A percentile compares a stretch with the other conserved stretches of the same genome.
Conservation (phyloP, 257 asterid species). For the Orobanche coerulescens region DNA sequence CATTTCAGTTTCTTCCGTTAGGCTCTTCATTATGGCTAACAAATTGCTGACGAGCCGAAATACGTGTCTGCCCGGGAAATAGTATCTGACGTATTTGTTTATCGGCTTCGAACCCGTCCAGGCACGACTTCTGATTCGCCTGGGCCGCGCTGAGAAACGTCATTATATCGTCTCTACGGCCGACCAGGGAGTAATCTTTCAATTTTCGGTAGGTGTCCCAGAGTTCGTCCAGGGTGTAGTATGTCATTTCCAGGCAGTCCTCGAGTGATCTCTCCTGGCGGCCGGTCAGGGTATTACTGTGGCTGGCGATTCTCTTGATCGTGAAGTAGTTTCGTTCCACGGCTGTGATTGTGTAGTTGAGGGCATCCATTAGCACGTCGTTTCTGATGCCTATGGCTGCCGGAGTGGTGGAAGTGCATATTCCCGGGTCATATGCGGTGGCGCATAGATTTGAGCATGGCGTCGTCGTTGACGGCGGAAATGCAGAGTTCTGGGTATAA, state of each 20-base stretch:
- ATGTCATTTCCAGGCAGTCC: slow-evolving; percentile 50
- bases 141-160: slow-evolving; percentile 50
- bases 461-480: slow-evolving; percentile 34
- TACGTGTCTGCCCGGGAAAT: too few relatives aligned
- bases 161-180: slow-evolving; percentile 30
- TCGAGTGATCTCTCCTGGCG: slow-evolving; percentile 47
- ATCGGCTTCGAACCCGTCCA: slow-evolving; percentile 37
- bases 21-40: too few relatives aligned
- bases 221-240: slow-evolving; percentile 48
- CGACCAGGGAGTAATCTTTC: slow-evolving; percentile 21
- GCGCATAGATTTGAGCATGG: too few relatives aligned
- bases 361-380: slow-evolving; percentile 43
- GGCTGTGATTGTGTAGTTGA: slow-evolving; percentile 47
- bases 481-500: slow-evolving; percentile 56
- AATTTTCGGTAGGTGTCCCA: slow-evolving; percentile 26
- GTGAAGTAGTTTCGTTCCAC: slow-evolving; percentile 45
- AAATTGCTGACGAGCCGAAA: too few relatives aligned
- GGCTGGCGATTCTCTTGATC: slow-evolving; percentile 30
- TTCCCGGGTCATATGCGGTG: too few relatives aligned
- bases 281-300: slow-evolving; percentile 22
- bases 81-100: too few relatives aligned
- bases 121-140: slow-evolving; percentile 55
- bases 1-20: too few relatives aligned
- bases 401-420: too few relatives aligned
- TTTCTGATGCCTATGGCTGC: slow-evolving; percentile 28